Evolutionary conservation across 495 filamentous ascomycete genomes (phyloP).

Genomic region (Aspergillus bridgeri): DNA sequence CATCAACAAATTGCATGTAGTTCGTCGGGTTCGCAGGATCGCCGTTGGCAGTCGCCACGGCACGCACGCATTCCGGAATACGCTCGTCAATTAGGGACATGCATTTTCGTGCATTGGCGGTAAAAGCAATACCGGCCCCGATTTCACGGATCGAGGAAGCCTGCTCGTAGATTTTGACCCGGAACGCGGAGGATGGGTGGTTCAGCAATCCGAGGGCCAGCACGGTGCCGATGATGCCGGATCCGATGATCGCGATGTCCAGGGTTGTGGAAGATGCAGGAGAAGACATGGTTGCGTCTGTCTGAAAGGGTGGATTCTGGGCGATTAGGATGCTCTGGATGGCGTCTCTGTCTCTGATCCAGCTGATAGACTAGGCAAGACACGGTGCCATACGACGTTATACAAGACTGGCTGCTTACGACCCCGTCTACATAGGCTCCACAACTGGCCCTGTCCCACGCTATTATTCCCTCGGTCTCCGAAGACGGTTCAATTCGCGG

Average conservation of each 20-base stretch:
- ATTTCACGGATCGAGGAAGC: constrained; percentile 33
- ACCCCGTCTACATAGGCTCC: no score
- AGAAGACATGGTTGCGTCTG: constrained; percentile 1
- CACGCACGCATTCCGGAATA: constrained; percentile 14
- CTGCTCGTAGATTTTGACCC: constrained; percentile 41
- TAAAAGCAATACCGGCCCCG: constrained; percentile 47
- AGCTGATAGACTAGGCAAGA: no score
- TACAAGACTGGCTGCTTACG: no score
- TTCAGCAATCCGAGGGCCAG: constrained; percentile 38
- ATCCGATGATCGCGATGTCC: constrained; percentile 42
- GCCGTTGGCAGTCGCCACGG: constrained; percentile 20
- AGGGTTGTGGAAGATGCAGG: neutral
- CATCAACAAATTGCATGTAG: constrained; percentile 34
- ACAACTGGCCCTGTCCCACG: neutral
- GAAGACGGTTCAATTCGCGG: no score
- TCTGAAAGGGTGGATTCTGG: neutral
- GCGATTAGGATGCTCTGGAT: no score
- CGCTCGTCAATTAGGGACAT: constrained; percentile 23
- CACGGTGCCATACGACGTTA: no score
- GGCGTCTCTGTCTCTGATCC: no score
- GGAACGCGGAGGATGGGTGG: neutral
- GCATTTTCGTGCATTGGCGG: constrained; percentile 27
- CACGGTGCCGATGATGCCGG: constrained; percentile 40
- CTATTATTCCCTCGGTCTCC: no score
- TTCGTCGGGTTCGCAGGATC: constrained; percentile 17